Evolutionary conservation across 129 eudicot genomes (phyloP), one percentile per base, ranked within the genome.

Genomic region (Chrysanthemum seticuspe): DNA sequence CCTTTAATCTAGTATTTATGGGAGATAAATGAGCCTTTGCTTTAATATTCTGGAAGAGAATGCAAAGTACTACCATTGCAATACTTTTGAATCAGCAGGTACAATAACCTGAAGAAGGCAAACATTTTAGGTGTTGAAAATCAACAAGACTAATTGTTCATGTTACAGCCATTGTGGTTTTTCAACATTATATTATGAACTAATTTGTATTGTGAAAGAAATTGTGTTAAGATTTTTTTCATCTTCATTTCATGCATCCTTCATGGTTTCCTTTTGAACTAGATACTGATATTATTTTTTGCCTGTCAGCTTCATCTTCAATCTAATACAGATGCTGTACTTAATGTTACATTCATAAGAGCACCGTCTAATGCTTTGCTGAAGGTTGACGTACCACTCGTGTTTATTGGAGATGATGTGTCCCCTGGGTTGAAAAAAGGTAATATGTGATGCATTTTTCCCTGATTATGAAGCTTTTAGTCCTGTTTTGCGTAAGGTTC

Each of bases 371-470:
- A 83, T 77, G 97, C 99, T 74, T 76, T 87, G 56, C 65, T 94
- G 83, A 94, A 85, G 86, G 88, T 94, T 77, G 99, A 94, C 31
- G 89, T 94, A 73, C 99, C 99, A 68, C 95, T 94, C 10, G 87
- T 90, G 63, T 94, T 86, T 74, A 94, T 89, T 75, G 99, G 99
- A 70, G 99, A 94, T 10, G 99, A 94, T 63, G 86, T 94, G 13
- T 94, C 96, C 66, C 99, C 99, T 19, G 99, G 99, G 21, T 70
- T 90, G 62, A 94, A 81, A 78, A 94, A 94, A 90, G 99, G 99
- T 88, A 84, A 64, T 10, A 48, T 75, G 0, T 57, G 68, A 66
- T 13, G 50, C 54, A 16, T 58, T 69, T 58, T 7, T 57, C 12
- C 8, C 51, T 47, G 36, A 54, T 34, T 14, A 31, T 31, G n/a